These are phyloP conservation scores for Kluyveromyces lactis DNA, from an alignment of 805 yeast species.

Conservation along the genomic window DNA sequence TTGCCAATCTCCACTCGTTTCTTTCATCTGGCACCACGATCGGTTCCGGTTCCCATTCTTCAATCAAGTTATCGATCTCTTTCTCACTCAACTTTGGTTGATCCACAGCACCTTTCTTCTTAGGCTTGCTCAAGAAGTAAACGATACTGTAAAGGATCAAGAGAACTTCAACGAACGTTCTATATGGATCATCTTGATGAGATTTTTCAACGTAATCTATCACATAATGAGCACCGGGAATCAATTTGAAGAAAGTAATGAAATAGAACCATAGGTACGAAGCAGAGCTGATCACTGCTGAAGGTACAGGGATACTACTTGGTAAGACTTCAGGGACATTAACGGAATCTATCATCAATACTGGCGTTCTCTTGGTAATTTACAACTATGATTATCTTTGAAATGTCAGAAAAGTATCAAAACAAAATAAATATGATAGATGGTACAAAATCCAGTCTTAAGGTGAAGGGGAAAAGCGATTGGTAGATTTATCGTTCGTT, in stretches of 20 bases:
- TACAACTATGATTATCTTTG: too few relatives aligned
- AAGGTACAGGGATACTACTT: constrained; percentile 24
- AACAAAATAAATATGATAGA: too few relatives aligned
- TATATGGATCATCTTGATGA: constrained; percentile 86
- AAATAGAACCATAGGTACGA: constrained; percentile 21
- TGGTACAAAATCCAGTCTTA: too few relatives aligned
- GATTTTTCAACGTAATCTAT: constrained; percentile 74
- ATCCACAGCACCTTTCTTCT: constrained; percentile 69
- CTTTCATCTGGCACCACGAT: constrained; percentile 46
- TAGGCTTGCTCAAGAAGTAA: constrained; percentile 62
- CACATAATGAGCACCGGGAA: constrained; percentile 30
- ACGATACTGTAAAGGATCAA: constrained; percentile 74
- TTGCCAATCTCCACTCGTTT: constrained; percentile 55
- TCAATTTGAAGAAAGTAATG: constrained; percentile 7
- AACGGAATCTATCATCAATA: not conserved
- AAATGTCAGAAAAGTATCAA: too few relatives aligned
- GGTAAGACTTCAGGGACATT: constrained; percentile 12
- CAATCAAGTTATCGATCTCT: constrained; percentile 76
- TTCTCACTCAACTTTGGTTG: constrained; percentile 47
- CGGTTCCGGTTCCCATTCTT: constrained; percentile 91
- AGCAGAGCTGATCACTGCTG: constrained; percentile 15
- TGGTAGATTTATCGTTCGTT: too few relatives aligned
- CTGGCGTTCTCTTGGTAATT: too few relatives aligned
- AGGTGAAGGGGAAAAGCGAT: too few relatives aligned
- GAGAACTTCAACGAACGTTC: constrained; percentile 73